Evolutionary conservation across 2,329 filamentous ascomycete species (phyloP).

Genomic region (Chalaropsis ovoidea): DNA sequence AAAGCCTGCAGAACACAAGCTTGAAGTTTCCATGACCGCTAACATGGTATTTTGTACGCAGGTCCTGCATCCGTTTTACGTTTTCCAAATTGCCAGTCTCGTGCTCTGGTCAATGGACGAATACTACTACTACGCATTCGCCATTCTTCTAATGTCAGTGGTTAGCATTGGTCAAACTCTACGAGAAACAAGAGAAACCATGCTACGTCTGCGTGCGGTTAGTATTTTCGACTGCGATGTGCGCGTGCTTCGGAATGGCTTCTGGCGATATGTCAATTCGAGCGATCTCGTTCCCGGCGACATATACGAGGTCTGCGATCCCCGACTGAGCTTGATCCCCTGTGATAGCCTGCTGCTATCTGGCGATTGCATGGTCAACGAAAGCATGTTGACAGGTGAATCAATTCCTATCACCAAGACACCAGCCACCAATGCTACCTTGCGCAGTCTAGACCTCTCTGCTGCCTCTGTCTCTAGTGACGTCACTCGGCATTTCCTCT

Average conservation of each 20-base stretch:
- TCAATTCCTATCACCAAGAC: conserved; percentile 93
- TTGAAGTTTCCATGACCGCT: background rate
- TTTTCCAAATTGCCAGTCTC: conserved; percentile 93
- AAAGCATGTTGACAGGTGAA: conserved; percentile 93
- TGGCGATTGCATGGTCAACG: conserved; percentile 96
- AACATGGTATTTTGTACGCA: conserved; percentile 31
- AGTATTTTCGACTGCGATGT: conserved; percentile 94
- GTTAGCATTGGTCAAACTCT: conserved; percentile 85
- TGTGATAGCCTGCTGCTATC: conserved; percentile 84
- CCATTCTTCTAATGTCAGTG: conserved; percentile 89
- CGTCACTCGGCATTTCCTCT: conserved; percentile 80
- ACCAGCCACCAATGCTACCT: conserved; percentile 68
- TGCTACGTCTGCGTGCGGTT: conserved; percentile 80
- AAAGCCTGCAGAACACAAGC: background rate
- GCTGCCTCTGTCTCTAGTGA: conserved; percentile 75
- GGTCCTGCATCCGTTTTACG: conserved; percentile 91
- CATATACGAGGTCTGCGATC: conserved; percentile 93
- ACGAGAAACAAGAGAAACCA: conserved; percentile 80
- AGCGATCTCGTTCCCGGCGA: conserved; percentile 88
- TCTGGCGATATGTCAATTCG: conserved; percentile 84
- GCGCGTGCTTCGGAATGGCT: conserved; percentile 83
- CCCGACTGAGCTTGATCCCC: conserved; percentile 75
- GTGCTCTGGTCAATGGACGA: conserved; percentile 89
- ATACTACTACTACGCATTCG: conserved; percentile 95
- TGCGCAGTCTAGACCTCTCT: conserved; percentile 65